Conservation (phyloP, 2,329 filamentous ascomycete genomes). For the Ascochyta rabiei region DNA sequence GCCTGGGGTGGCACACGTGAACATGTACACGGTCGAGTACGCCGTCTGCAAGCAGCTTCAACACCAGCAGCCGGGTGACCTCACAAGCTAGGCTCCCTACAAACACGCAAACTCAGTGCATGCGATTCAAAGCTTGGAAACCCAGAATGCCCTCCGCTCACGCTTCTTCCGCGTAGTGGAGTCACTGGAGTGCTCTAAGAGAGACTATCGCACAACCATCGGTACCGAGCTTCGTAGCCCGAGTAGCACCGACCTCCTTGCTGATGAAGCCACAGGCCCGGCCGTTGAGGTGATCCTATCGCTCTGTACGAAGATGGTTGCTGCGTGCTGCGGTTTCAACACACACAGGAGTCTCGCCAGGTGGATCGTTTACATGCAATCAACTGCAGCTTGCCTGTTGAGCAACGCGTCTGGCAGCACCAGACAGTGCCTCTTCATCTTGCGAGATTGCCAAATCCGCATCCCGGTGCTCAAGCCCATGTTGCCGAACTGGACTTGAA, state of each 20-base stretch:
- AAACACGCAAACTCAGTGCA: slow-evolving; percentile 16
- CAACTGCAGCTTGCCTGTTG: background rate
- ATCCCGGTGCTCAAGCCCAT: slow-evolving; percentile 15
- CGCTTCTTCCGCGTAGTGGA: slow-evolving; percentile 32
- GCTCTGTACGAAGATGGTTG: slow-evolving; percentile 7
- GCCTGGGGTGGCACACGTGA: slow-evolving; percentile 4
- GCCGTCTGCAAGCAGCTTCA: slow-evolving; percentile 20
- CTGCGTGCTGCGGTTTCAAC: slow-evolving; percentile 19
- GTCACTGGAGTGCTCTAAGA: slow-evolving; percentile 36
- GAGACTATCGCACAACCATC: slow-evolving; percentile 30
- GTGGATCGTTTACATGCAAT: slow-evolving; percentile 10
- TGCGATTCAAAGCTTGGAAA: slow-evolving; percentile 11
- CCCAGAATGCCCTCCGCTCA: slow-evolving; percentile 22
- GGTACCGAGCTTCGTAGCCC: slow-evolving; percentile 36
- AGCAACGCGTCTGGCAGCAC: slow-evolving; percentile 20
- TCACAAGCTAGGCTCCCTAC: slow-evolving; percentile 4
- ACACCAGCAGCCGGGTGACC: background rate
- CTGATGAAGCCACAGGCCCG: slow-evolving; percentile 27
- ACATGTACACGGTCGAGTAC: slow-evolving; percentile 9
- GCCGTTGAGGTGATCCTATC: slow-evolving; percentile 24
- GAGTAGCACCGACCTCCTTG: slow-evolving; percentile 34
- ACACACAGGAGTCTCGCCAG: slow-evolving; percentile 10
- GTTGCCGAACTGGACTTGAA: slow-evolving; percentile 11
- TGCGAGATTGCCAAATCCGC: slow-evolving; percentile 33
- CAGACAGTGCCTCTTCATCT: slow-evolving; percentile 13